Percentiles rank a stretch among this genome's conserved stretches.
These are phyloP conservation scores for Lactarius vividus DNA, from an alignment of 768 basidiomycete species.

Conservation along the genomic window DNA sequence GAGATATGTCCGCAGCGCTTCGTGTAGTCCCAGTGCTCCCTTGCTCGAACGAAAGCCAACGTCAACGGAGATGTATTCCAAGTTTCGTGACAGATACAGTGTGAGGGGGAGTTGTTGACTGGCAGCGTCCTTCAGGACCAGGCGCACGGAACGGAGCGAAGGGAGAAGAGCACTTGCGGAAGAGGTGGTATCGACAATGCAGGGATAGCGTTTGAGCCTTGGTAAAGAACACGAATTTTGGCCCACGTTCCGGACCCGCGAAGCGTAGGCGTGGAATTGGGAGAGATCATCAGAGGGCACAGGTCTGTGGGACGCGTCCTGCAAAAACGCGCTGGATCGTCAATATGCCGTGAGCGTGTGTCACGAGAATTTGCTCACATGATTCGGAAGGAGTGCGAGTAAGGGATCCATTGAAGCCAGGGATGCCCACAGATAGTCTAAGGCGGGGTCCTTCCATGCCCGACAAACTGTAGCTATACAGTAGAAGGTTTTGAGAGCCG, in stretches of 20 bases:
- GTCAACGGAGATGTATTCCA: slow-evolving; percentile 20
- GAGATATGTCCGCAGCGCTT: slow-evolving; percentile 22
- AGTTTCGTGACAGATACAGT: slow-evolving; percentile 22
- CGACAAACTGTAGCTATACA: slow-evolving; percentile 26
- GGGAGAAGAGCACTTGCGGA: slow-evolving; percentile 18
- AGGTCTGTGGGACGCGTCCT: slow-evolving; percentile 8
- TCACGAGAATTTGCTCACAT: slow-evolving; percentile 11
- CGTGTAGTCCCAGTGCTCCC: slow-evolving; percentile 1
- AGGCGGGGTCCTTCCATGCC: slow-evolving; percentile 28
- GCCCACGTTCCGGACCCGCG: slow-evolving; percentile 26
- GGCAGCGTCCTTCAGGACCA: slow-evolving; percentile 19
- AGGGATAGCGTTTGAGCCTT: slow-evolving; percentile 4
- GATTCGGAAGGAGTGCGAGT: slow-evolving; percentile 22
- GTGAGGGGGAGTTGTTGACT: slow-evolving; percentile 20
- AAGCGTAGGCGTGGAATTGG: slow-evolving; percentile 23
- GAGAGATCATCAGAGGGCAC: slow-evolving; percentile 11
- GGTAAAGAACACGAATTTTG: slow-evolving; percentile 15
- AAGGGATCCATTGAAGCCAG: slow-evolving; percentile 27
- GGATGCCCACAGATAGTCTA: slow-evolving; percentile 27
- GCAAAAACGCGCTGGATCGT: background rate
- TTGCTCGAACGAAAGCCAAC: slow-evolving; percentile 23
- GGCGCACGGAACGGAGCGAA: slow-evolving; percentile 19
- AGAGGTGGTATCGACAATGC: background rate
- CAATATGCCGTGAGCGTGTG: background rate
- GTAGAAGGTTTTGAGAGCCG: slow-evolving; percentile 22